Percentiles rank a stretch among this genome's conserved stretches.
These are phyloP conservation scores for Mycena latifolia DNA, from an alignment of 768 basidiomycete species.

Conservation along the genomic window DNA sequence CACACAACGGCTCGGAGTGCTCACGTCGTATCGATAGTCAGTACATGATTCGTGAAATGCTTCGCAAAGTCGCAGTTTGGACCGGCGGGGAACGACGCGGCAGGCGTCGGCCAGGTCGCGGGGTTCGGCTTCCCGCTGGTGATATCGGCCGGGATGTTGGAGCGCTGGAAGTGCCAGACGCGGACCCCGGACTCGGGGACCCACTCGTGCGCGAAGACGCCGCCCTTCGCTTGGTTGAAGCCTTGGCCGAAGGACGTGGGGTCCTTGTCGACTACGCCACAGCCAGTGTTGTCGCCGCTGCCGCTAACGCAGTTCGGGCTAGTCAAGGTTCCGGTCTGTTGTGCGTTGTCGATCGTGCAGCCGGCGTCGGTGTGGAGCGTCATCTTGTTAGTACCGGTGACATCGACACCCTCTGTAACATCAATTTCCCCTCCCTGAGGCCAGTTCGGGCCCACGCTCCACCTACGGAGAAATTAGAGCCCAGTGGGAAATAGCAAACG, in stretches of 20 bases:
- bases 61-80: conserved; percentile 47
- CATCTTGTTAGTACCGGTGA: conserved; percentile 57
- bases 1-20: background rate
- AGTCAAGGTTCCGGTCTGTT: conserved; percentile 26
- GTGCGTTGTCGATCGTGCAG: conserved; percentile 47
- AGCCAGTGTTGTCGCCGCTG: conserved; percentile 43
- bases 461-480: conserved; percentile 3
- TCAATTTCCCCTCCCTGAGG: conserved; percentile 62
- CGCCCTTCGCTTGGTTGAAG: conserved; percentile 46
- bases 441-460: conserved; percentile 43
- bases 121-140: conserved; percentile 45
- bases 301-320: conserved; percentile 4
- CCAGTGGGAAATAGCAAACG: too few species aligned
- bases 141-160: conserved; percentile 49
- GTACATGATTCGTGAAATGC: conserved; percentile 49
- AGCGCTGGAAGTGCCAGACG: conserved; percentile 51
- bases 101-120: conserved; percentile 48
- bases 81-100: conserved; percentile 48
- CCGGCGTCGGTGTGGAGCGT: conserved; percentile 57
- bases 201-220: conserved; percentile 50
- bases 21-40: conserved; percentile 47
- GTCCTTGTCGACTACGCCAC: conserved; percentile 44
- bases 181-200: conserved; percentile 44
- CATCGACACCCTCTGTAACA: conserved; percentile 67
- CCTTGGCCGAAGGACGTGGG: conserved; percentile 31